Evolutionary conservation across 805 yeast species (phyloP).

Genomic region (Kodamaea sagamina): DNA sequence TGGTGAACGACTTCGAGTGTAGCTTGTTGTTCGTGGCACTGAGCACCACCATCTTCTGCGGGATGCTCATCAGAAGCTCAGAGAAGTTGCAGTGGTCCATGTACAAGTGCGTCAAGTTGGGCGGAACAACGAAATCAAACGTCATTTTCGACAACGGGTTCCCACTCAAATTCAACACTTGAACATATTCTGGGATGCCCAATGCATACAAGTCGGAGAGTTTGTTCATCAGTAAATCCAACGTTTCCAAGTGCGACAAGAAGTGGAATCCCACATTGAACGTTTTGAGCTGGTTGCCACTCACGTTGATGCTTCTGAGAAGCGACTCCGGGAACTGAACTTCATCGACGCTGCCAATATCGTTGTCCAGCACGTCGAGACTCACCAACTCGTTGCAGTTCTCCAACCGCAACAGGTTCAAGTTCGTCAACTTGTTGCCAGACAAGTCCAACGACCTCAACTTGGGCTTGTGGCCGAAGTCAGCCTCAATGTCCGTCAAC

Average conservation of each 20-base stretch:
- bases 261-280: neutral
- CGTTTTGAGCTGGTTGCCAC: constrained; percentile 6
- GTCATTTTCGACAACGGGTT: constrained; percentile 9
- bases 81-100: constrained; percentile 11
- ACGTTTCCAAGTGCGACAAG: neutral
- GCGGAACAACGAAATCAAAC: constrained; percentile 7
- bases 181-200: constrained; percentile 5
- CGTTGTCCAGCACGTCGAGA: constrained; percentile 12
- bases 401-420: constrained; percentile 6
- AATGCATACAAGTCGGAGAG: constrained; percentile 5
- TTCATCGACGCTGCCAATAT: constrained; percentile 2
- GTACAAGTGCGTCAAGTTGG: neutral
- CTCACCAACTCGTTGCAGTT: constrained; percentile 4
- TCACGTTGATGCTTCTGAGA: constrained; percentile 2
- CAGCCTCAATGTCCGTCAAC: neutral
- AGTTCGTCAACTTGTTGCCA: constrained; percentile 4
- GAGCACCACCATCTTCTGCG: constrained; percentile 1
- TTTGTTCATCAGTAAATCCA: constrained; percentile 11
- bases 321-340: constrained; percentile 2
- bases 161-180: constrained; percentile 6
- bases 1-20: constrained; percentile 8
- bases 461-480: neutral
- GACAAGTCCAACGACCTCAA: constrained; percentile 2
- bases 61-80: constrained; percentile 1
- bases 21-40: constrained; percentile 12